These are phyloP conservation scores for Styphnolobium japonicum DNA, from an alignment of 306 rosid species.

Conservation along the genomic window DNA sequence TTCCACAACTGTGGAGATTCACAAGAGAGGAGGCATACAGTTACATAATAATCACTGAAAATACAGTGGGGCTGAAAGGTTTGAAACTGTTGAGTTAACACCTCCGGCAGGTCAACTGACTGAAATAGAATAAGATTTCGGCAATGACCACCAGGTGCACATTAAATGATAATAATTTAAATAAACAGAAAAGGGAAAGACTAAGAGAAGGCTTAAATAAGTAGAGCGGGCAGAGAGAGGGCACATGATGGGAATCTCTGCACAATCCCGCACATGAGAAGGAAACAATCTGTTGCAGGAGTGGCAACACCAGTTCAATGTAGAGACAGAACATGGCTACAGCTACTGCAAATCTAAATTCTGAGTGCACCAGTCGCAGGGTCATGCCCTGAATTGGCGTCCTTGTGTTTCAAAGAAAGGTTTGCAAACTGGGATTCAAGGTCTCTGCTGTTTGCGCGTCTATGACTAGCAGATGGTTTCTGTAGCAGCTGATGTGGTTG, in stretches of 20 bases:
- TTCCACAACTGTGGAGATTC: conserved; percentile 30
- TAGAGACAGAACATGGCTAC: conserved; percentile 41
- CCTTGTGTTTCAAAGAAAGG: conserved; percentile 87
- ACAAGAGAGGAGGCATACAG: conserved; percentile 40
- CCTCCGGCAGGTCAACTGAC: conserved; percentile 79
- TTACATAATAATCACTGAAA: conserved; percentile 28
- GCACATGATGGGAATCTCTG: conserved; percentile 47
- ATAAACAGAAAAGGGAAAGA: conserved; percentile 42
- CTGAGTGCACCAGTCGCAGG: conserved; percentile 67
- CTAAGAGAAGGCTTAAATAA: conserved; percentile 36
- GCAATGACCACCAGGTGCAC: conserved; percentile 90
- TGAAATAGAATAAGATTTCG: conserved; percentile 46
- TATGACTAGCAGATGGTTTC: conserved; percentile 70
- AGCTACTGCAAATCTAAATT: conserved; percentile 48
- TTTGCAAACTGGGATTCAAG: conserved; percentile 85
- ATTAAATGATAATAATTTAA: conserved; percentile 40
- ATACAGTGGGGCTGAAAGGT: conserved; percentile 22
- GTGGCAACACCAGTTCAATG: conserved; percentile 32
- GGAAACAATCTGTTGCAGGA: conserved; percentile 37
- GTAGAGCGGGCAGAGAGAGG: conserved; percentile 50
- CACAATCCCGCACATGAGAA: conserved; percentile 54
- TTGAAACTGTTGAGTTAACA: conserved; percentile 59
- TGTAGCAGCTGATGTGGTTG: conserved; percentile 60
- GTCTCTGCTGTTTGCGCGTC: conserved; percentile 89
- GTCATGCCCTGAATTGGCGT: conserved; percentile 66